Evolutionary conservation across 495 filamentous ascomycete genomes (phyloP).

Genomic region (Xylaria flabelliformis): DNA sequence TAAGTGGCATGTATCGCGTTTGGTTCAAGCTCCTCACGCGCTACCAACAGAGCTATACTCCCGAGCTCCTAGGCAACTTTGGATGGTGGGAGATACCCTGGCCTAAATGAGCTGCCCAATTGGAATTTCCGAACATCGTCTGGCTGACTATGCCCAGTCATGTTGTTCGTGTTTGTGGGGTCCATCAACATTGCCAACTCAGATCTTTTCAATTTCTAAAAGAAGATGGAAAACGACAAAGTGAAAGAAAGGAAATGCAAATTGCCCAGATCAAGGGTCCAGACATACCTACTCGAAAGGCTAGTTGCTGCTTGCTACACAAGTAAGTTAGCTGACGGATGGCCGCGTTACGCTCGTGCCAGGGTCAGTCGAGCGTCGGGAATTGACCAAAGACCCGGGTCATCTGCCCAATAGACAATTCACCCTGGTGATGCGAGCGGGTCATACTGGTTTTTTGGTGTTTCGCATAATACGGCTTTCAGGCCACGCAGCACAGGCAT

Average conservation of each 20-base stretch:
- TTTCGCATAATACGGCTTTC: slow-evolving; percentile 11
- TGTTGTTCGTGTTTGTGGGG: background rate
- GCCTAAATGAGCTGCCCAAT: slow-evolving; percentile 1
- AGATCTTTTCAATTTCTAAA: background rate
- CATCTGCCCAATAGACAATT: slow-evolving; percentile 22
- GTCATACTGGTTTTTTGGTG: slow-evolving; percentile 9
- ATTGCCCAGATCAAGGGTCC: background rate
- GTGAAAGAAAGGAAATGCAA: background rate
- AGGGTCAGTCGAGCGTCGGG: slow-evolving; percentile 6
- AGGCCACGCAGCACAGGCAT: slow-evolving; percentile 6
- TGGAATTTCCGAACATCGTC: background rate
- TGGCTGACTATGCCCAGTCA: background rate
- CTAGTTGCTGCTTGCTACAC: background rate
- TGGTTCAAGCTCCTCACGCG: background rate
- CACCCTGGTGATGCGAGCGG: slow-evolving; percentile 1
- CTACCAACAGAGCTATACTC: background rate
- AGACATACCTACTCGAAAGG: background rate
- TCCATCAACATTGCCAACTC: background rate
- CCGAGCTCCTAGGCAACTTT: background rate
- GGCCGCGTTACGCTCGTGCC: slow-evolving; percentile 14
- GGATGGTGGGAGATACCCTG: background rate
- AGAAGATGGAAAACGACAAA: background rate
- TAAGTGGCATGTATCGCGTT: background rate
- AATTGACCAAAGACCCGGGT: slow-evolving; percentile 13
- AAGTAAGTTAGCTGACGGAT: background rate